Percentiles rank a stretch among this genome's conserved stretches.
phyloP scores from a whole-genome alignment of 2,329 filamentous ascomycete genomes.

The Rutstroemia sp. region DNA sequence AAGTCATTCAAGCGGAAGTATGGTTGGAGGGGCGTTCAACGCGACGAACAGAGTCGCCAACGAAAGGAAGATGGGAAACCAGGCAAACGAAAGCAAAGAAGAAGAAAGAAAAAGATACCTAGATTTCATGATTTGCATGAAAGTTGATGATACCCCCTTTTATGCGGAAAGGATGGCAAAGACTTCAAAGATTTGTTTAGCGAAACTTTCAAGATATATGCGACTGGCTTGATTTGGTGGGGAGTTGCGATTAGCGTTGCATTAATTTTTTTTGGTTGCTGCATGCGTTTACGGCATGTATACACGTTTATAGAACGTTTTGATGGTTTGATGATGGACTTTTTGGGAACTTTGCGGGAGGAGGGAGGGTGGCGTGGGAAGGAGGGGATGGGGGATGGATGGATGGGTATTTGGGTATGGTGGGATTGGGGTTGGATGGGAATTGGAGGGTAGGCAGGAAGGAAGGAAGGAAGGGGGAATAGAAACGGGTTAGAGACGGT shows the following conservation, averaged over 20 bases:
- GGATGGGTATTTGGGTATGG: not conserved
- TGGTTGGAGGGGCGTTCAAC: too few species aligned
- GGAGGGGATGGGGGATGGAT: not conserved
- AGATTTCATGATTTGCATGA: constrained; percentile 11
- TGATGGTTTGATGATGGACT: too few species aligned
- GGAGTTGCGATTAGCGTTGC: not conserved
- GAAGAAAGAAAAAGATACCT: constrained; percentile 2
- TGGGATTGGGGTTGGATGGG: not conserved
- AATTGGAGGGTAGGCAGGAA: not conserved
- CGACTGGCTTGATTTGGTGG: not conserved
- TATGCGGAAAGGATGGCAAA: constrained; percentile 8
- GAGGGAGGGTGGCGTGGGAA: not conserved
- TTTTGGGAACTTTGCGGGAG: not conserved
- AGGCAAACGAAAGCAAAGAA: not conserved
- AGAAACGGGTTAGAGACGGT: not conserved
- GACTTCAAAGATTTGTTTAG: constrained; percentile 7
- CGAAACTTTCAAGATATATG: not conserved
- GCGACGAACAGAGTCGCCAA: too few species aligned
- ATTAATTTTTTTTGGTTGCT: too few species aligned
- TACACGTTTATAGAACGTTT: too few species aligned
- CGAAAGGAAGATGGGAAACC: not conserved
- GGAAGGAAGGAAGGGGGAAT: not conserved
- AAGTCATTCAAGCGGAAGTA: not conserved
- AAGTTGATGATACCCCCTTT: constrained; percentile 7
- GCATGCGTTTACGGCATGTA: too few species aligned